These are phyloP conservation scores for Noccaea bulbosa DNA, from an alignment of 345 rosid species.

Conservation along the genomic window DNA sequence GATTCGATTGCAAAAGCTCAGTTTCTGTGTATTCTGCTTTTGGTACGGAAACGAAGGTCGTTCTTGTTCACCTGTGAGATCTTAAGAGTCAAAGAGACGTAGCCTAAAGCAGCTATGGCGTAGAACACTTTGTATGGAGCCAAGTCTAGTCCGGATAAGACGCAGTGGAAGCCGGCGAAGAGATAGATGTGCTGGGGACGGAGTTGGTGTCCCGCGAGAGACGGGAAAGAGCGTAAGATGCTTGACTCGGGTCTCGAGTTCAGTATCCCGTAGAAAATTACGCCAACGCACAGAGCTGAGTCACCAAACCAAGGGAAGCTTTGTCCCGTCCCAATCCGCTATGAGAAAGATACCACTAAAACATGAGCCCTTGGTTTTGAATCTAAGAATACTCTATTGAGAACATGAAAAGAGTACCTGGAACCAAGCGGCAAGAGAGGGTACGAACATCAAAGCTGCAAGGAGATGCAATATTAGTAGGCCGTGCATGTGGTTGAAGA, in stretches of 20 bases:
- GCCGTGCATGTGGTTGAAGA: slow-evolving; percentile 84
- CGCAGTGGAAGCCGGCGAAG: slow-evolving; percentile 71
- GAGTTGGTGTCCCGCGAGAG: slow-evolving; percentile 50
- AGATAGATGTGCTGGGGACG: slow-evolving; percentile 58
- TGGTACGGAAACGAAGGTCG: slow-evolving; percentile 57
- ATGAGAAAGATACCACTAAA: slow-evolving; percentile 39
- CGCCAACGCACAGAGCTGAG: slow-evolving; percentile 69
- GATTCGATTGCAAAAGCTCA: slow-evolving; percentile 37
- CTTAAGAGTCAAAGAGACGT: slow-evolving; percentile 54
- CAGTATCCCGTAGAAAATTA: slow-evolving; percentile 69
- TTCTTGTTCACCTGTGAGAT: slow-evolving; percentile 59
- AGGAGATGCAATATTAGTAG: slow-evolving; percentile 77
- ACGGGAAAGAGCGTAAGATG: slow-evolving; percentile 54
- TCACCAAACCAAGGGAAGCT: slow-evolving; percentile 84
- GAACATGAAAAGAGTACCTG: slow-evolving; percentile 60
- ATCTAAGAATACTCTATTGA: neutral
- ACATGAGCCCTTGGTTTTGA: neutral
- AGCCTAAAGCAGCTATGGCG: slow-evolving; percentile 74
- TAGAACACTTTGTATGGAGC: slow-evolving; percentile 80
- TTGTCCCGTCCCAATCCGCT: slow-evolving; percentile 83
- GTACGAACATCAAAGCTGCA: slow-evolving; percentile 82
- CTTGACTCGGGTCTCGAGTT: slow-evolving; percentile 65
- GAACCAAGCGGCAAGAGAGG: slow-evolving; percentile 87
- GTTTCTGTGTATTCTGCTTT: slow-evolving; percentile 82
- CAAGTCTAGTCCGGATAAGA: slow-evolving; percentile 73